Percentiles rank a stretch among this genome's conserved stretches.
Evolutionary conservation across 2,329 filamentous ascomycete species (phyloP).

Genomic region (Paracamarosporium sp.): DNA sequence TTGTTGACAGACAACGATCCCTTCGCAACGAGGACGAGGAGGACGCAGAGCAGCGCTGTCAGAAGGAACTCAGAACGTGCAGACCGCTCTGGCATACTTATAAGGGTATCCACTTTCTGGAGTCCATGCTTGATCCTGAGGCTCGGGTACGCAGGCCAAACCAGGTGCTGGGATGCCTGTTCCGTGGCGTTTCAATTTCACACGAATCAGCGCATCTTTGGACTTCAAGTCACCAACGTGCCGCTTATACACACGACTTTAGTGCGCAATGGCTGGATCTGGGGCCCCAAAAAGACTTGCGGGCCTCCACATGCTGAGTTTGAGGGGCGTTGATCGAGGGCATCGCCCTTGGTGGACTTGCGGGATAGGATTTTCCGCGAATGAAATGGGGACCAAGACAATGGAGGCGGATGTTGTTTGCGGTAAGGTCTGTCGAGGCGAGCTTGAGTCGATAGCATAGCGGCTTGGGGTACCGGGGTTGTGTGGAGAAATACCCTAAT

Average conservation of each 20-base stretch:
- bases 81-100: constrained; percentile 28
- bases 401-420: constrained; percentile 2
- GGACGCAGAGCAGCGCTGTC: constrained; percentile 6
- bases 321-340: constrained; percentile 9
- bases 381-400: constrained; percentile 19
- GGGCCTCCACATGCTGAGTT: constrained; percentile 20
- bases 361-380: constrained; percentile 33
- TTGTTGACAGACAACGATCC: constrained; percentile 4
- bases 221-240: neutral
- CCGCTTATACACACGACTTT: constrained; percentile 1
- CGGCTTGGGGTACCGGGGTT: constrained; percentile 1
- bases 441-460: neutral
- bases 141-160: constrained; percentile 23
- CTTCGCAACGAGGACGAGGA: constrained; percentile 10
- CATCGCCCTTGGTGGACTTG: constrained; percentile 15
- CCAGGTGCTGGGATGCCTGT: constrained; percentile 22
- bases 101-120: constrained; percentile 15
- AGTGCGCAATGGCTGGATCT: constrained; percentile 22
- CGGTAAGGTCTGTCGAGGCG: constrained; percentile 16
- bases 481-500: constrained; percentile 2
- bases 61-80: constrained; percentile 9
- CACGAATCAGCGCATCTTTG: constrained; percentile 34
- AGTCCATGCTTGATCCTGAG: constrained; percentile 30
- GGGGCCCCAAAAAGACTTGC: constrained; percentile 26
- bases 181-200: constrained; percentile 26